These are phyloP conservation scores for Thermochaetoides dissita DNA, from an alignment of 2,329 filamentous ascomycete genomes.

Conservation along the genomic window DNA sequence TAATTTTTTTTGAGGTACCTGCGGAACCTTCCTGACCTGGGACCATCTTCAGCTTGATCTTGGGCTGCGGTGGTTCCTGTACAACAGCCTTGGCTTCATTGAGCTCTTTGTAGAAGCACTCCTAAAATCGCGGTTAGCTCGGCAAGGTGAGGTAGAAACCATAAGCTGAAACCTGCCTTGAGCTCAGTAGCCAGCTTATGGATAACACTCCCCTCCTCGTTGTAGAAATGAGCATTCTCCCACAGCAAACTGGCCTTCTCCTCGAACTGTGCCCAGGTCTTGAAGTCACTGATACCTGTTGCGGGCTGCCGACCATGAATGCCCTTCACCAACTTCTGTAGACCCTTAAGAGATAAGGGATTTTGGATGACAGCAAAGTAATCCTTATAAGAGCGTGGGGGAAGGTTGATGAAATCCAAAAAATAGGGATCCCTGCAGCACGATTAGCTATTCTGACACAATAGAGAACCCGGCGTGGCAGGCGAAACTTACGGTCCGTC, in stretches of 20 bases:
- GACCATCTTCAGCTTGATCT: constrained; percentile 67
- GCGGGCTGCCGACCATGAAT: constrained; percentile 53
- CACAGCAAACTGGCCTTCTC: constrained; percentile 69
- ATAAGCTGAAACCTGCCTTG: constrained; percentile 40
- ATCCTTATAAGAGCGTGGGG: constrained; percentile 61
- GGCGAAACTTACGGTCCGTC: constrained; percentile 42
- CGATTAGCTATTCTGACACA: constrained; percentile 11
- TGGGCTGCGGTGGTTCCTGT: constrained; percentile 57
- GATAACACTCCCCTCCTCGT: constrained; percentile 82
- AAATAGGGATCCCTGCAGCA: constrained; percentile 51
- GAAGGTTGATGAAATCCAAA: constrained; percentile 64
- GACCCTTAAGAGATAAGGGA: constrained; percentile 62
- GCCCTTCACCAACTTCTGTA: constrained; percentile 66
- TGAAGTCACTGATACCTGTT: constrained; percentile 54
- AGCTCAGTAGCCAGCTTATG: constrained; percentile 63
- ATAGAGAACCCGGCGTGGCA: neutral
- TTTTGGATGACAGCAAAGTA: constrained; percentile 77
- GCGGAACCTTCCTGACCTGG: constrained; percentile 29
- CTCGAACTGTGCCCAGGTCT: constrained; percentile 70
- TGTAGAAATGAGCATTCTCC: constrained; percentile 79
- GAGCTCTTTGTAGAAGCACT: constrained; percentile 53
- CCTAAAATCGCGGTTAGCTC: constrained; percentile 27
- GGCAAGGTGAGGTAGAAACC: neutral
- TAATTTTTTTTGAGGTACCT: constrained; percentile 48
- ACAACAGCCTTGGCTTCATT: constrained; percentile 60